Base-by-base conservation (phyloP, 2,329 filamentous ascomycete genomes). In the Pseudopithomyces maydicus region DNA sequence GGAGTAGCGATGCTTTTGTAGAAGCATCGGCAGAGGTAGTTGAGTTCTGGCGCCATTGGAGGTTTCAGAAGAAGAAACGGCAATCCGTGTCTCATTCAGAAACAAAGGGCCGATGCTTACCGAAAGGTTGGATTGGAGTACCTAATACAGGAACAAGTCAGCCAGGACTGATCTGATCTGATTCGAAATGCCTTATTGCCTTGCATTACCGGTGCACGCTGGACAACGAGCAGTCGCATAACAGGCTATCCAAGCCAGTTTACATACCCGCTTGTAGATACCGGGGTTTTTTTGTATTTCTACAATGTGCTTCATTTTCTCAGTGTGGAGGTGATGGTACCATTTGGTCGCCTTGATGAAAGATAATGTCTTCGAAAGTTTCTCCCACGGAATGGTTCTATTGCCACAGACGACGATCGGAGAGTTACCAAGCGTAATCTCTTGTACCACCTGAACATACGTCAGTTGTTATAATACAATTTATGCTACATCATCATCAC, bases 281-380 rank as follows among this genome's bases (percentile, higher is more conserved):
- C 65, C 67, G 2, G 66, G 59, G n/a, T 57, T 42, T n/a, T 59
- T 63, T 22, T 51, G 51, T 10, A 69, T 38, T 2, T 43, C 20
- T 11, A 33, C 46, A 1, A 70, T 47, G 43, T 69, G 66, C 44
- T 54, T 66, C 41, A 70, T 29, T 54, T 70, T 70, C n/a, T 66
- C 65, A 5, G 65, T 64, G 11, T 62, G 59, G 14, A 70, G 65
- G 48, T 69, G 67, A 46, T 69, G 67, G 50, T 70, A 70, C 63
- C 62, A 69, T 33, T 61, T 65, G 3, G 66, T 67, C 2, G 39
- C 43, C 43, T 64, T 67, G 48, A 70, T 57, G 36, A 70, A 69
- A 14, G 58, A 62, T 10, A 70, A 29, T 1, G 62, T 69, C 36
- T 61, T 63, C 6, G 66, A 67, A 7, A 70, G 55, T 46, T 64